phyloP scores from a whole-genome alignment of 805 yeast genomes.

The Tetrapisispora iriomotensis region DNA sequence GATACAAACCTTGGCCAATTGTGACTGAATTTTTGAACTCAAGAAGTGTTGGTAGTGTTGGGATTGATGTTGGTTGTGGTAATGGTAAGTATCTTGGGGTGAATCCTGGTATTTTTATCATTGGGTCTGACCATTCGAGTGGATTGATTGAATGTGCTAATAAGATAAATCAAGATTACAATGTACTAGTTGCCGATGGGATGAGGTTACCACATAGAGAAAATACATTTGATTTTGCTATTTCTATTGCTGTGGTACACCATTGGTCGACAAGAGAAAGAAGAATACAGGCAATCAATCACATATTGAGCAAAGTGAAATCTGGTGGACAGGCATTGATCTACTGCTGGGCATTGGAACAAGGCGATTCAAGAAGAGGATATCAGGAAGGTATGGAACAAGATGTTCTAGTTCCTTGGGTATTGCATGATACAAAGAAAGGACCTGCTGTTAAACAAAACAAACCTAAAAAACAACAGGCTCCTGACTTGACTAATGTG shows the following conservation, averaged over 20 bases:
- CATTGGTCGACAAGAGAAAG: constrained; percentile 84
- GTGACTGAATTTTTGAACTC: constrained; percentile 59
- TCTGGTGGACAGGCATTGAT: constrained; percentile 62
- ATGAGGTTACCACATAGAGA: constrained; percentile 48
- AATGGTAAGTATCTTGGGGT: constrained; percentile 84
- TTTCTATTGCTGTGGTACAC: constrained; percentile 91
- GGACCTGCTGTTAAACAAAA: constrained; percentile 4
- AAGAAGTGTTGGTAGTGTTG: constrained; percentile 49
- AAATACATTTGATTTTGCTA: constrained; percentile 62
- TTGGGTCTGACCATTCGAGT: constrained; percentile 68
- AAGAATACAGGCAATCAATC: constrained; percentile 62
- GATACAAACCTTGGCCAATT: constrained; percentile 96
- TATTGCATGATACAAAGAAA: constrained; percentile 40
- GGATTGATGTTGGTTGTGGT: constrained; percentile 94
- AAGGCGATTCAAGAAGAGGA: constrained; percentile 77
- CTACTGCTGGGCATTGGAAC: constrained; percentile 97
- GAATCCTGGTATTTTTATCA: constrained; percentile 54
- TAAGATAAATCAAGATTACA: constrained; percentile 31
- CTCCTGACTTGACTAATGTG: constrained; percentile 20
- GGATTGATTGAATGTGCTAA: constrained; percentile 60
- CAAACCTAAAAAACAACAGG: constrained; percentile 7
- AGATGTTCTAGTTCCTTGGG: constrained; percentile 96
- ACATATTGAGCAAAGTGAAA: constrained; percentile 51
- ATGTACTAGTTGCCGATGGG: constrained; percentile 76
- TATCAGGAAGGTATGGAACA: constrained; percentile 87